Evolutionary conservation across 208 protist species (phyloP), one percentile per base, ranked within the genome.

Genomic region (Herpetomonas muscarum): DNA sequence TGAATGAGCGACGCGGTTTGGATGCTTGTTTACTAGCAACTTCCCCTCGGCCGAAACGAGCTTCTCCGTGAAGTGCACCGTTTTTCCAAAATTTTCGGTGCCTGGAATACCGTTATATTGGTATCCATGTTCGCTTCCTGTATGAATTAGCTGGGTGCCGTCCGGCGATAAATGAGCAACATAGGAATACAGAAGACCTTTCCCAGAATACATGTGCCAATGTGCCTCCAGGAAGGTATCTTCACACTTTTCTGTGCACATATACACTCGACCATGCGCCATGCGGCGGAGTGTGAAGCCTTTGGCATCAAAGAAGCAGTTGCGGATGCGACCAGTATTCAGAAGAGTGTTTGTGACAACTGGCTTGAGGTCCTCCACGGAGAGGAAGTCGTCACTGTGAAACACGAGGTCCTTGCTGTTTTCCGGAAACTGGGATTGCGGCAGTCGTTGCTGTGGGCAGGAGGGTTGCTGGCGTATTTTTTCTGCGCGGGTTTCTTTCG

Each of bases 91-190:
- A 41, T 90, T 72, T 25, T 42, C 47, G 0, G 78, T 77, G 2
- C 88, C 88, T 9, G 88, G 88, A 25, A 89, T 74, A 10, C 70
- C 81, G 63, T 94, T 92, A 57, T 94, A 94, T 59, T 94, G 87
- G 58, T 90, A 94, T 13, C 85, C 87, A 56, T 89, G 74, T 56
- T 94, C 87, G 0, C 71, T 49, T 22, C 87, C 87, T 3, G 89
- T 37, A 49, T 94, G 87, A 12, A 87, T 42, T 4, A 87, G 42
- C 30, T 32, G 31, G 5, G 65, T 72, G 3, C 73, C 88, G 64
- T 94, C 88, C 1, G 61, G 21, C 26, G 71, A 78, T 26, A 94
- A 57, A 55, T 94, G 88, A 0, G 83, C 85, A 0, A 92, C 47
- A 62, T 81, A 82, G 10, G 80, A 60, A 57, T 94, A 94, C 10